These are phyloP conservation scores for Anisogramma anomala DNA, from an alignment of 2,329 filamentous ascomycete genomes.

Conservation along the genomic window DNA sequence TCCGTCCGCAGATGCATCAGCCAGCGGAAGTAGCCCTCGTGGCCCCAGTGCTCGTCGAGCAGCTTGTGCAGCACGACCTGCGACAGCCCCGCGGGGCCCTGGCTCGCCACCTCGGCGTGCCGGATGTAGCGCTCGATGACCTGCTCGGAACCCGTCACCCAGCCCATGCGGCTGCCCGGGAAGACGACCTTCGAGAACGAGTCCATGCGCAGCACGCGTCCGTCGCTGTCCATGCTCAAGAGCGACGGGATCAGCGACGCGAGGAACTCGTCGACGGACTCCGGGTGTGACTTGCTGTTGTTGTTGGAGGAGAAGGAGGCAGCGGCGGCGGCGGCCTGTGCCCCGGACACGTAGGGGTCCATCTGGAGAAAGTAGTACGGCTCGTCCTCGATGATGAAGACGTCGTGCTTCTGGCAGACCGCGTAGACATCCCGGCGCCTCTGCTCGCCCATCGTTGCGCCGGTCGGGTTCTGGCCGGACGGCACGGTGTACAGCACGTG, in stretches of 20 bases:
- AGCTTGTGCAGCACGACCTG: slow-evolving; percentile 81
- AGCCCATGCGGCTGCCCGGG: slow-evolving; percentile 71
- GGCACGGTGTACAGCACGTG: slow-evolving; percentile 49
- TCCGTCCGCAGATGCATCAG: slow-evolving; percentile 67
- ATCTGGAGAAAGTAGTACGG: slow-evolving; percentile 92
- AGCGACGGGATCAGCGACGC: slow-evolving; percentile 60
- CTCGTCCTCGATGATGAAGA: slow-evolving; percentile 84
- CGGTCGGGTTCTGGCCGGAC: slow-evolving; percentile 84
- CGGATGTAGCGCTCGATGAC: slow-evolving; percentile 72
- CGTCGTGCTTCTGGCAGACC: slow-evolving; percentile 70
- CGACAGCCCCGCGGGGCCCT: slow-evolving; percentile 74
- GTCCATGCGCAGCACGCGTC: slow-evolving; percentile 80
- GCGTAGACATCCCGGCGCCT: slow-evolving; percentile 63
- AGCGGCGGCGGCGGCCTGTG: too few relatives aligned
- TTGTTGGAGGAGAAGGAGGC: slow-evolving; percentile 30
- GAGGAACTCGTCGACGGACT: slow-evolving; percentile 61
- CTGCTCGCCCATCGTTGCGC: slow-evolving; percentile 61
- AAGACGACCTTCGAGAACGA: slow-evolving; percentile 88
- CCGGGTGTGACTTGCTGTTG: slow-evolving; percentile 46
- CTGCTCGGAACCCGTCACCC: slow-evolving; percentile 80
- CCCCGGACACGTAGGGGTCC: slow-evolving; percentile 56
- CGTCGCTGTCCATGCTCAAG: slow-evolving; percentile 72
- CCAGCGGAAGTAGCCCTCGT: slow-evolving; percentile 82
- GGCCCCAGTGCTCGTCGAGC: slow-evolving; percentile 88
- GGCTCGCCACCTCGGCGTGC: slow-evolving; percentile 72